Percentiles rank a stretch among this genome's conserved stretches.
Conservation (phyloP, 345 rosid species). For the Syzygium oleosum region DNA sequence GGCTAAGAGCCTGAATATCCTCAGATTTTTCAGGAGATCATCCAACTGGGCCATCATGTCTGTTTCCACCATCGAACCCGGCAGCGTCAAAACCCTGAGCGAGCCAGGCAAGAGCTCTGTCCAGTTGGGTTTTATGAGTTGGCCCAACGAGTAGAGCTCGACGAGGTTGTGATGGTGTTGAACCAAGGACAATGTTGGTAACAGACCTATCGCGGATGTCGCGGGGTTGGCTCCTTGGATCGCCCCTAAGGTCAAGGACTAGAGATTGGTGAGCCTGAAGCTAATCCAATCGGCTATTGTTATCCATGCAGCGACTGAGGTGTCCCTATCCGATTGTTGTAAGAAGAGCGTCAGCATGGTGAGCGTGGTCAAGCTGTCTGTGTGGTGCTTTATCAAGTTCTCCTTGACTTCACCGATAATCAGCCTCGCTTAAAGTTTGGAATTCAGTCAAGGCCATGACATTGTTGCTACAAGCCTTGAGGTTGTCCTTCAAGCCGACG, state of each 20-base stretch:
- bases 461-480: neutral
- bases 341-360: neutral
- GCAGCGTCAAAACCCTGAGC: neutral
- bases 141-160: neutral
- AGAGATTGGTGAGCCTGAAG: neutral
- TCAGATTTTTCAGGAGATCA: rapidly evolving
- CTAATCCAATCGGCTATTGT: neutral
- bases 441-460: neutral
- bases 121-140: neutral
- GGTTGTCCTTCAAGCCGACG: neutral
- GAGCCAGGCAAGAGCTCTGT: neutral
- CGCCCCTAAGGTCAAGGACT: neutral
- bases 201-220: rapidly evolving
- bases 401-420: neutral
- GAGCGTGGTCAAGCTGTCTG: neutral
- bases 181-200: neutral
- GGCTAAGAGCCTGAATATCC: neutral
- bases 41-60: neutral
- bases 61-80: rapidly evolving
- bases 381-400: rapidly evolving
- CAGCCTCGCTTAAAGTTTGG: neutral
- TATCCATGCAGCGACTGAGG: neutral
- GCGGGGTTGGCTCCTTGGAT: neutral
- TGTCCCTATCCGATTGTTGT: rapidly evolving
- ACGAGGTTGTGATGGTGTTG: neutral